Evolutionary conservation across 2,329 filamentous ascomycete genomes (phyloP), one percentile per base, ranked within the genome.

Genomic region (Fusarium penzigii): DNA sequence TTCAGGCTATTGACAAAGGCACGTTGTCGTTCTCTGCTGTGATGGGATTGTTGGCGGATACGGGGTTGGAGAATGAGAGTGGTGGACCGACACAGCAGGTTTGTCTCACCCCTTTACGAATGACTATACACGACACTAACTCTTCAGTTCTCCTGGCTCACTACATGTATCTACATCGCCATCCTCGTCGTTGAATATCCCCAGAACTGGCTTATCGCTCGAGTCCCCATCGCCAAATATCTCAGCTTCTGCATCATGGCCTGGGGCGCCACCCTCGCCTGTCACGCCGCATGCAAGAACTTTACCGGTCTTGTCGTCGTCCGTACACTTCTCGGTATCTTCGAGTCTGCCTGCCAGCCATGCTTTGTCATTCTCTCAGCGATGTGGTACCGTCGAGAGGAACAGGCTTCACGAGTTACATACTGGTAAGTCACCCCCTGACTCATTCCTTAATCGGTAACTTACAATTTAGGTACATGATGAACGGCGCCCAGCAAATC

Each of bases 401-500:
- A 89, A 62, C 87, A 90, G 64, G 80, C 85, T 0, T 68, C 79
- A 1, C 80, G 83, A 7, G 84, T 89, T 4, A 86, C 84, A 0
- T 88, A 84, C 69, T 89, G 86, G 86, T 83, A 76, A 55, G 61
- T 55, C 20, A 25, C 20, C 20, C 20, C 20, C 20, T 25, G 20
- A 25, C 20, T 25, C 20, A 7, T 25, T 25, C 20, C 20, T 25
- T n/a, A 9, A 12, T 8, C 6, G 38, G n/a, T 29, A 25, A 17
- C 46, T 53, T 14, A 55, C 45, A 17, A 14, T 10, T 44, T 39
- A 63, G 74, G 70, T 86, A 88, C 68, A 89, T 88, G 83, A 89
- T 89, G 85, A 90, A 89, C 65, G 87, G 87, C 7, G 79, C 77
- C 2, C 87, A 89, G 66, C 87, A 89, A 64, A 86, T 90, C 49